phyloP scores from a whole-genome alignment of 1,284 basidiomycete genomes.

The Thecaphora thlaspeos region DNA sequence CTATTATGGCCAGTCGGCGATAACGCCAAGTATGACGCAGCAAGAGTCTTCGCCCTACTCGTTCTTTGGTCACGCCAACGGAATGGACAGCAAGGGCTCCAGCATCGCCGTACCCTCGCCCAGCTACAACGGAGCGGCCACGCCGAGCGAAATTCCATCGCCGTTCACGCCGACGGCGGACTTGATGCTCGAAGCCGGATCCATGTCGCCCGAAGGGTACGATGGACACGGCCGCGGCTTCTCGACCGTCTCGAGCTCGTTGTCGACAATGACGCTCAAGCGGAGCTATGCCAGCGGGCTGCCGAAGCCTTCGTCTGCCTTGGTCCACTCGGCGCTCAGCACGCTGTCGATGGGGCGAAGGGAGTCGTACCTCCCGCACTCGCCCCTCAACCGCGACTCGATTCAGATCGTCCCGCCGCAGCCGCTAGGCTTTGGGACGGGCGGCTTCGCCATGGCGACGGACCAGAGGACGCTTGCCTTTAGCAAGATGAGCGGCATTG shows the following conservation, averaged over 20 bases:
- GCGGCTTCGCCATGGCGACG: slow-evolving; percentile 35
- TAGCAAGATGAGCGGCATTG: slow-evolving; percentile 37
- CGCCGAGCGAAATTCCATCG: slow-evolving; percentile 2
- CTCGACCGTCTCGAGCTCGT: slow-evolving; percentile 28
- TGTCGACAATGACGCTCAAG: slow-evolving; percentile 42
- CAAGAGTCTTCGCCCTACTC: slow-evolving; percentile 6
- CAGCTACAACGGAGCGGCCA: not conserved
- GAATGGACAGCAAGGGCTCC: too few species aligned
- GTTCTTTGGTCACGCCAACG: slow-evolving; percentile 1
- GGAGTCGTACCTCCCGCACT: slow-evolving; percentile 47
- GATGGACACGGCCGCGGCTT: slow-evolving; percentile 18
- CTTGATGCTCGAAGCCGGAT: not conserved
- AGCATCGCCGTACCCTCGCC: slow-evolving; percentile 9
- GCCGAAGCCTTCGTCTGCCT: slow-evolving; percentile 15
- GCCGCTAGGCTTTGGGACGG: slow-evolving; percentile 45
- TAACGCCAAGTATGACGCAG: slow-evolving; percentile 6
- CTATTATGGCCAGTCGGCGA: slow-evolving; percentile 19
- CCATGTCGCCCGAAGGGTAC: slow-evolving; percentile 16
- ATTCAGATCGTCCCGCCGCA: slow-evolving; percentile 50
- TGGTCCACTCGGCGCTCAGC: slow-evolving; percentile 20
- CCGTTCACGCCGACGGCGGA: slow-evolving; percentile 5
- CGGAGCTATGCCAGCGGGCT: slow-evolving; percentile 21
- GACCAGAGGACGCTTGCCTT: slow-evolving; percentile 49
- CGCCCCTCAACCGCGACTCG: slow-evolving; percentile 40
- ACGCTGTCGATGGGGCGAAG: slow-evolving; percentile 9